Evolutionary conservation across 208 protist genomes (phyloP), one percentile per base, ranked within the genome.

Genomic region (Acanthamoeba culbertsoni): DNA sequence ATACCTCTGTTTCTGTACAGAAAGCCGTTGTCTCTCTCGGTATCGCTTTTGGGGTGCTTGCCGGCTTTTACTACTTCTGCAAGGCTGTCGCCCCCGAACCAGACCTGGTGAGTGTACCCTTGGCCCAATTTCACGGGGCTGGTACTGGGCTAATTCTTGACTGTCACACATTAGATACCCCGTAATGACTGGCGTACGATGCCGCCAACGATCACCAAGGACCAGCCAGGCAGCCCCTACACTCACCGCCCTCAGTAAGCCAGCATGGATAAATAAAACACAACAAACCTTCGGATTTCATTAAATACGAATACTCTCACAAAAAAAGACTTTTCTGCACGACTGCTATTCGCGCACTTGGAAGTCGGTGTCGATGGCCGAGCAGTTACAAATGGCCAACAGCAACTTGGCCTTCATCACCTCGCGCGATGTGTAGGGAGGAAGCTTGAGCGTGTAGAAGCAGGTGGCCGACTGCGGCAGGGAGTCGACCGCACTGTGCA

Each of bases 381-480:
- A 28, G 77, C 93, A 92, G 48, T 92, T 23, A 6, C 89, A 94
- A 43, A 97, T 97, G 28, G 95, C 95, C n/a, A 71, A 73, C 42
- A 96, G 53, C 16, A 94, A 23, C 59, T 90, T 86, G 37, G 96
- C 40, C 14, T 75, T 31, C 7, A 97, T 26, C 31, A 96, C 93
- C 37, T 79, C 86, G 7, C 55, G 28, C 12, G 23, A 48, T 2
- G 48, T 51, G 86, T 97, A 97, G 20, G 46, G 31, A 18, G 96
- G 96, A 2, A 97, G 71, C 92, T 95, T 93, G 2, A 97, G 53
- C 40, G 93, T 40, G 92, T 95, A 95, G 92, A 97, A 97, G 86
- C 96, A 97, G 3, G 96, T 97, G 84, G 97, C 92, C 20, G 96
- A 86, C 33, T 96, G 35, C 18, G 77, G 63, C 46, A 88, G 55